Conservation (phyloP, 2,329 filamentous ascomycete species). For the Pyricularia pennisetigena region DNA sequence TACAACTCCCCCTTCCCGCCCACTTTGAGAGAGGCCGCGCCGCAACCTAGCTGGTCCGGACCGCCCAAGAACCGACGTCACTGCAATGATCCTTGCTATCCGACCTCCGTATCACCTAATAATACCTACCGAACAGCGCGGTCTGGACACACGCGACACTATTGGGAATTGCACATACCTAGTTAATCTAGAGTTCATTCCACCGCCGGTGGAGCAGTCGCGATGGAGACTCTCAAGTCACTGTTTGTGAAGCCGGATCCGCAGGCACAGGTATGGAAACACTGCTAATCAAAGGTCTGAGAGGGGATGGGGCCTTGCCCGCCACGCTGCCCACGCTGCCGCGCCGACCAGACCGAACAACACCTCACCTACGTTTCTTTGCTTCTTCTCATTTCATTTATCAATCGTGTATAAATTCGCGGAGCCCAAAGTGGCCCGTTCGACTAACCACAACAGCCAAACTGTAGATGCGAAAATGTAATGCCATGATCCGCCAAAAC, state of each 20-base stretch:
- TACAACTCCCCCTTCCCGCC: not conserved
- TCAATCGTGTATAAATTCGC: not conserved
- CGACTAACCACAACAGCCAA: not conserved
- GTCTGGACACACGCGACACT: not conserved
- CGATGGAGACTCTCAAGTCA: slow-evolving; percentile 78
- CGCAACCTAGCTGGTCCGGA: not conserved
- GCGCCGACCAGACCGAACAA: not conserved
- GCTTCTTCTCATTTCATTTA: slow-evolving; percentile 1
- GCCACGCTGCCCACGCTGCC: too few species aligned
- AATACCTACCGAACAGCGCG: not conserved
- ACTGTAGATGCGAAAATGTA: slow-evolving; percentile 84
- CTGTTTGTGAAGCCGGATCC: slow-evolving; percentile 91
- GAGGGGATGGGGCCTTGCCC: too few species aligned
- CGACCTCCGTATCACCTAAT: not conserved
- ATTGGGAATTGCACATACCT: not conserved
- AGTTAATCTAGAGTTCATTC: not conserved
- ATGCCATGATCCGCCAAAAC: slow-evolving; percentile 78
- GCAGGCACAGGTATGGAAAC: slow-evolving; percentile 66
- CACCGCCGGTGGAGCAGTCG: slow-evolving; percentile 11
- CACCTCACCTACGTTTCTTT: not conserved
- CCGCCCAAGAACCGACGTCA: not conserved
- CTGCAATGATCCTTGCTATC: not conserved
- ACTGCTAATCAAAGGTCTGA: not conserved
- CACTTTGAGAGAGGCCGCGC: not conserved
- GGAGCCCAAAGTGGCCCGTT: too few species aligned